A percentile compares a stretch with the other conserved stretches of the same genome.
Evolutionary conservation across 768 basidiomycete species (phyloP).

Genomic region (Xerocomus brunneocitrinus): DNA sequence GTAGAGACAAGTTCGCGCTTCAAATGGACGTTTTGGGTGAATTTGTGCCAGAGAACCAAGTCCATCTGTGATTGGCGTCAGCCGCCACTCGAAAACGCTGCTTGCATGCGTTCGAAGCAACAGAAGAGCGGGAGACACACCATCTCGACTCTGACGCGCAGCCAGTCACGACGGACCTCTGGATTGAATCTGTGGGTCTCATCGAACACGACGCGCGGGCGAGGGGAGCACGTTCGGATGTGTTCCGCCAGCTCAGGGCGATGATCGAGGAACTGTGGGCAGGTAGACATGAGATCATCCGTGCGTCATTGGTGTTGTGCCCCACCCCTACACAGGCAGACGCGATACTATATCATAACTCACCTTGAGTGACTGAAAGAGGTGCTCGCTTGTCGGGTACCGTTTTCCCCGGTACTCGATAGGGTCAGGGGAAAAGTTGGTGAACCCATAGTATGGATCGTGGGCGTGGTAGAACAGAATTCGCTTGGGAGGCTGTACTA

Average conservation of each 20-base stretch:
- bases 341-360: slow-evolving; percentile 4
- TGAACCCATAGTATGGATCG: slow-evolving; percentile 37
- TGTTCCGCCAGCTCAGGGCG: slow-evolving; percentile 34
- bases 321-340: slow-evolving; percentile 4
- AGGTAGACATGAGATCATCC: slow-evolving; percentile 11
- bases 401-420: slow-evolving; percentile 35
- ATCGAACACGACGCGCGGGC: slow-evolving; percentile 31
- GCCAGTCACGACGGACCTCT: slow-evolving; percentile 34
- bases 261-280: slow-evolving; percentile 31
- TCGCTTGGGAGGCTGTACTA: slow-evolving; percentile 16
- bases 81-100: slow-evolving; percentile 3
- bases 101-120: slow-evolving; percentile 13
- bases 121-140: slow-evolving; percentile 11
- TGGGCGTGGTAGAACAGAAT: slow-evolving; percentile 31
- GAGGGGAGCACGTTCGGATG: slow-evolving; percentile 31
- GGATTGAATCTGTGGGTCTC: slow-evolving; percentile 35
- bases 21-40: slow-evolving; percentile 37
- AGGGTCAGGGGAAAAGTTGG: slow-evolving; percentile 42
- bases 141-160: slow-evolving; percentile 31
- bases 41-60: slow-evolving; percentile 36
- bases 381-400: slow-evolving; percentile 45
- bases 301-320: slow-evolving; percentile 10
- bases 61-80: slow-evolving; percentile 33
- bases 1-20: slow-evolving; percentile 34
- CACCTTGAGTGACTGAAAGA: slow-evolving; percentile 45